Evolutionary conservation across 2,329 filamentous ascomycete genomes (phyloP).

Genomic region (Phialophora chinensis): DNA sequence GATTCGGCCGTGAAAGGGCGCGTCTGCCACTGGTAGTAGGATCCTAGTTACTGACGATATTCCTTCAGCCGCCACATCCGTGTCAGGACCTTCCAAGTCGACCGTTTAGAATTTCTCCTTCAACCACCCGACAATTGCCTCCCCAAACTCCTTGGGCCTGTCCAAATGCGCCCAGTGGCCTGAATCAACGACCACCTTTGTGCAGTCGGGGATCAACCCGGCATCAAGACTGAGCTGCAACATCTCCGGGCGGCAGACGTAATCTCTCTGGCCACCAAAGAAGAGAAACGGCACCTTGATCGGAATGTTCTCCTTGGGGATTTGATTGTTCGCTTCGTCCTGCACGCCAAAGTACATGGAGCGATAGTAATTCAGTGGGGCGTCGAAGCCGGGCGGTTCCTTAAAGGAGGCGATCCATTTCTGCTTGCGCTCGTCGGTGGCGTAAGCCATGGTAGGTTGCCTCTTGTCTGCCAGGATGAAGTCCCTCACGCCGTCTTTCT

Average conservation of each 20-base stretch:
- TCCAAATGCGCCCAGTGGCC: slow-evolving; percentile 33
- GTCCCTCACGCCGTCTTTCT: slow-evolving; percentile 44
- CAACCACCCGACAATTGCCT: slow-evolving; percentile 28
- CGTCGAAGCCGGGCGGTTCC: slow-evolving; percentile 25
- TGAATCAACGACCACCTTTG: slow-evolving; percentile 24
- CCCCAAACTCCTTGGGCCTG: slow-evolving; percentile 27
- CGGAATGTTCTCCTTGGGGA: slow-evolving; percentile 19
- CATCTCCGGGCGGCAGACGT: slow-evolving; percentile 22
- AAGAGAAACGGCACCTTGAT: slow-evolving; percentile 30
- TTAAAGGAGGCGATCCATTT: slow-evolving; percentile 43
- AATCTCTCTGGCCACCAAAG: slow-evolving; percentile 26
- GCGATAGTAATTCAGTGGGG: slow-evolving; percentile 29
- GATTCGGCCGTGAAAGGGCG: background rate
- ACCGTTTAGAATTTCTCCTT: slow-evolving; percentile 20
- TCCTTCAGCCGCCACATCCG: background rate
- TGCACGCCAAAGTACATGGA: slow-evolving; percentile 22
- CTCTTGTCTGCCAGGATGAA: slow-evolving; percentile 38
- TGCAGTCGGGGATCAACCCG: slow-evolving; percentile 26
- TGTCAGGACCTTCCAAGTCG: background rate
- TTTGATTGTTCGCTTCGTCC: slow-evolving; percentile 21
- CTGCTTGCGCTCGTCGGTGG: slow-evolving; percentile 41
- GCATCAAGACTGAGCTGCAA: slow-evolving; percentile 20
- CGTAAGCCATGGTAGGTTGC: slow-evolving; percentile 45
- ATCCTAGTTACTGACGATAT: background rate
- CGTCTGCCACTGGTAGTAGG: background rate